These are phyloP conservation scores for Annona squamosa DNA, from an alignment of 164 flowering plant species.

Conservation along the genomic window DNA sequence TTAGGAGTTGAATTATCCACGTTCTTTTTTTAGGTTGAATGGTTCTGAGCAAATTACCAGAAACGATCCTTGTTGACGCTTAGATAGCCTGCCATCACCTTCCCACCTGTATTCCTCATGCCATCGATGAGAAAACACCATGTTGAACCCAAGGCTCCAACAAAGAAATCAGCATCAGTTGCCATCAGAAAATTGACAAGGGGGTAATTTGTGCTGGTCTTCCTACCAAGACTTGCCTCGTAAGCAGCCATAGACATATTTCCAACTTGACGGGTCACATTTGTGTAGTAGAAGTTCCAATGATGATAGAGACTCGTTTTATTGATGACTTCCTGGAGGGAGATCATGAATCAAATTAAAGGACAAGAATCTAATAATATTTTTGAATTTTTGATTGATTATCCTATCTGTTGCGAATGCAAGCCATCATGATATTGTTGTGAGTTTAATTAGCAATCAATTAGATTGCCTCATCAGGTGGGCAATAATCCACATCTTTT, in stretches of 20 bases:
- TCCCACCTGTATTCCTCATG: constrained; percentile 88
- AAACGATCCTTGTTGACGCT: constrained; percentile 77
- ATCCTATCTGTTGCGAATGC: neutral
- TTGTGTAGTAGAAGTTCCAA: constrained; percentile 84
- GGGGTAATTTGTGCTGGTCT: constrained; percentile 73
- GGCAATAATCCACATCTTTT: neutral
- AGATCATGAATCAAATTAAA: neutral
- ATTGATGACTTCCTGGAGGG: constrained; percentile 69
- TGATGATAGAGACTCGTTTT: constrained; percentile 40
- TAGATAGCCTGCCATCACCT: constrained; percentile 73
- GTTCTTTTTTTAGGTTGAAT: too few relatives aligned
- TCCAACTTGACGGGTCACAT: constrained; percentile 73
- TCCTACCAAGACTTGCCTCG: constrained; percentile 84
- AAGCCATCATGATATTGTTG: neutral
- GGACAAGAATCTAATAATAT: neutral
- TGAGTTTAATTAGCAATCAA: too few relatives aligned
- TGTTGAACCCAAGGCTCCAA: constrained; percentile 96
- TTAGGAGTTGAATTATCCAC: too few relatives aligned
- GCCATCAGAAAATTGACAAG: constrained; percentile 79
- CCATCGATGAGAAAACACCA: constrained; percentile 97
- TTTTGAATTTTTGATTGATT: neutral
- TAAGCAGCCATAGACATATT: constrained; percentile 78
- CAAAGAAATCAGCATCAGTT: constrained; percentile 60
- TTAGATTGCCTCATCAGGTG: neutral
- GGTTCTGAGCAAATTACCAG: constrained; percentile 32